phyloP scores from a whole-genome alignment of 1,139 yeast genomes.

The Candida sp. region DNA sequence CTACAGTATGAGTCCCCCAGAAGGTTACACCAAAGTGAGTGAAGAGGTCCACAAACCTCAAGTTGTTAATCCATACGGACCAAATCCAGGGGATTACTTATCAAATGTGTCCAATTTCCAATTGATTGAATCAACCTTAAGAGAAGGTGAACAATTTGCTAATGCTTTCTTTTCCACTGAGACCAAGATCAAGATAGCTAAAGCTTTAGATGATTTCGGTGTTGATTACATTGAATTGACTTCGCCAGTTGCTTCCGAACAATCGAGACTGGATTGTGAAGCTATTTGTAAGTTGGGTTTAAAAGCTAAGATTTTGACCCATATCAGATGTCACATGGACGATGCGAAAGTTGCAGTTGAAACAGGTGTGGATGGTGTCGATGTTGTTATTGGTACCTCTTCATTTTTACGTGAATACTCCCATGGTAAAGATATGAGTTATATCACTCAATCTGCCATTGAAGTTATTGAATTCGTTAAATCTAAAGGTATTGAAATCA shows the following conservation, averaged over 20 bases:
- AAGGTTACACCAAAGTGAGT: conserved; percentile 27
- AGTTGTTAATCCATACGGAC: conserved; percentile 50
- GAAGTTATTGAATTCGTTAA: conserved; percentile 58
- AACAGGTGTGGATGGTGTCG: conserved; percentile 61
- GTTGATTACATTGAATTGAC: conserved; percentile 59
- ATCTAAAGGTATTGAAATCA: conserved; percentile 54
- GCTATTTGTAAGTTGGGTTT: conserved; percentile 56
- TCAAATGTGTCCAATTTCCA: conserved; percentile 52
- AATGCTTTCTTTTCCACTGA: conserved; percentile 55
- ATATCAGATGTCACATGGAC: conserved; percentile 59
- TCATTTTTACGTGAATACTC: conserved; percentile 50
- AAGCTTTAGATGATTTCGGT: conserved; percentile 57
- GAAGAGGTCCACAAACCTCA: conserved; percentile 23
- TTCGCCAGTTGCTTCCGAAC: conserved; percentile 57
- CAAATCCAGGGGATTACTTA: conserved; percentile 55
- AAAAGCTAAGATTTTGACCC: conserved; percentile 53
- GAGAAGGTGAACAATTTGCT: conserved; percentile 64
- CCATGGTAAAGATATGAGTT: conserved; percentile 56
- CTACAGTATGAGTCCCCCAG: conserved; percentile 19
- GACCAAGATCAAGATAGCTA: conserved; percentile 53
- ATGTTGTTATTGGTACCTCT: conserved; percentile 58
- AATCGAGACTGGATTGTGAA: conserved; percentile 54
- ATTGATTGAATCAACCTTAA: conserved; percentile 51
- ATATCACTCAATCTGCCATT: conserved; percentile 48
- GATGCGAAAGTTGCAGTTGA: conserved; percentile 58